These are phyloP conservation scores for Hypomontagnella submonticulosa DNA, from an alignment of 495 filamentous ascomycete species.

Conservation along the genomic window DNA sequence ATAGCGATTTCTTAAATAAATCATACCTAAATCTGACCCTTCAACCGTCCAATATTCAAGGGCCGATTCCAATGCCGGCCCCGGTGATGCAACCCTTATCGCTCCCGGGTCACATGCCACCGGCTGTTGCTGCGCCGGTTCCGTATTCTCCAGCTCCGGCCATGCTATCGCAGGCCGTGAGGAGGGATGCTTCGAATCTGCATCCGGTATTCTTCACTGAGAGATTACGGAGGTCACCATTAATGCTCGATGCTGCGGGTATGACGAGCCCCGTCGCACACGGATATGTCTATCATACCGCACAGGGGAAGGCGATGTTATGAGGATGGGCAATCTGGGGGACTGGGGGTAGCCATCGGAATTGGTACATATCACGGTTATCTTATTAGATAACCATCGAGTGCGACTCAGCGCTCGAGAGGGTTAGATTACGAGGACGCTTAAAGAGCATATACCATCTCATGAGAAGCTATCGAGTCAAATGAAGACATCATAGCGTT, in stretches of 20 bases:
- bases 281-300: slow-evolving; percentile 65
- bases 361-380: no score
- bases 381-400: not conserved
- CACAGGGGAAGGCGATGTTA: slow-evolving; percentile 50
- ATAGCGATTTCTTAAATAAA: slow-evolving; percentile 4
- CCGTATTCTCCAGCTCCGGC: not conserved
- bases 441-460: no score
- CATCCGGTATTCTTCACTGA: slow-evolving; percentile 72
- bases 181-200: slow-evolving; percentile 55
- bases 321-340: slow-evolving; percentile 40
- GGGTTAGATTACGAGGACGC: no score
- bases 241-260: slow-evolving; percentile 36
- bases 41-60: slow-evolving; percentile 7
- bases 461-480: not conserved
- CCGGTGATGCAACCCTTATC: slow-evolving; percentile 20
- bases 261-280: slow-evolving; percentile 59
- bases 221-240: slow-evolving; percentile 57
- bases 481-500: not conserved
- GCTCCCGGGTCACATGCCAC: slow-evolving; percentile 25
- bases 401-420: no score
- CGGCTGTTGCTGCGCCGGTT: not conserved
- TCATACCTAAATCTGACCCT: slow-evolving; percentile 1
- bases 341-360: not conserved
- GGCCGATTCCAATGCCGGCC: slow-evolving; percentile 8
- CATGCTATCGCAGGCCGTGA: slow-evolving; percentile 1